Evolutionary conservation across 495 filamentous ascomycete genomes (phyloP).

Genomic region (Aspergillus funiculosus): DNA sequence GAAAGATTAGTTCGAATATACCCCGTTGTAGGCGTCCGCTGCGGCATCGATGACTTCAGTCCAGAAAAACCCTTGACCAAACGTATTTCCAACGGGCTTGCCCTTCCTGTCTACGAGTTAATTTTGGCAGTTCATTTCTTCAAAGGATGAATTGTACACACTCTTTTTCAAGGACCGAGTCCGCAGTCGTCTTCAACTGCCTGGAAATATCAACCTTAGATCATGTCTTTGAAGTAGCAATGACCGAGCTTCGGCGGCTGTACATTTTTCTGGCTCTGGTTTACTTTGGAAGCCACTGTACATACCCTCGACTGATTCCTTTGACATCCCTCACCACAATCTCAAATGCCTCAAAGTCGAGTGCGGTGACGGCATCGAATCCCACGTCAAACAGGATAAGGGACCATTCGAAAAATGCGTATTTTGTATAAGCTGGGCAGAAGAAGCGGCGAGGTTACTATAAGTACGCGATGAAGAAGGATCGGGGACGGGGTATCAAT

Average conservation of each 20-base stretch:
- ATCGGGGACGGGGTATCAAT: background rate
- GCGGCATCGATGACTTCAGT: slow-evolving; percentile 68
- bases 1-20: slow-evolving; percentile 34
- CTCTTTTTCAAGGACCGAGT: slow-evolving; percentile 84
- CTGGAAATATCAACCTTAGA: slow-evolving; percentile 46
- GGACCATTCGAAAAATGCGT: slow-evolving; percentile 97
- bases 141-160: slow-evolving; percentile 44
- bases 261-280: slow-evolving; percentile 46
- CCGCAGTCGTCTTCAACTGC: slow-evolving; percentile 57
- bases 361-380: slow-evolving; percentile 93
- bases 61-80: slow-evolving; percentile 68
- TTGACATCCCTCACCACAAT: slow-evolving; percentile 83
- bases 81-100: slow-evolving; percentile 63
- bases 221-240: slow-evolving; percentile 34
- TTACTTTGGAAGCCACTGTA: slow-evolving; percentile 93
- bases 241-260: slow-evolving; percentile 34
- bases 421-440: slow-evolving; percentile 84
- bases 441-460: background rate
- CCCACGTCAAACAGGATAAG: slow-evolving; percentile 91
- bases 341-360: slow-evolving; percentile 90
- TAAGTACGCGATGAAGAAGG: background rate
- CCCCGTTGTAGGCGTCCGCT: slow-evolving; percentile 90
- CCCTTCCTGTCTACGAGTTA: slow-evolving; percentile 62
- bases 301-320: slow-evolving; percentile 97
- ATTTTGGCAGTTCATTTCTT: slow-evolving; percentile 17